Evolutionary conservation across 768 basidiomycete species (phyloP).

Genomic region (Suillus ampliporus): DNA sequence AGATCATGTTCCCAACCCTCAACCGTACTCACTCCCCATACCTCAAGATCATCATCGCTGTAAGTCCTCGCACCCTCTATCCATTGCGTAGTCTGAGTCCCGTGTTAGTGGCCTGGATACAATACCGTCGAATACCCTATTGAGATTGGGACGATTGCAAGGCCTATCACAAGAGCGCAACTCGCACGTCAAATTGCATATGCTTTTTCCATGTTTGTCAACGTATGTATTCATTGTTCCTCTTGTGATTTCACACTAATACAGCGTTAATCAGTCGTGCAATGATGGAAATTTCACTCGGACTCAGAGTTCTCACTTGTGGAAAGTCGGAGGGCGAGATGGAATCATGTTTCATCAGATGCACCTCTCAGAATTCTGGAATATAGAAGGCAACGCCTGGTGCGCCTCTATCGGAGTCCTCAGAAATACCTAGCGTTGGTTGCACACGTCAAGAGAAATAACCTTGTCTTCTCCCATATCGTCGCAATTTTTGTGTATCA

Average conservation of each 20-base stretch:
- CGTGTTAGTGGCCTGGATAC: conserved; percentile 20
- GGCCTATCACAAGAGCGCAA: conserved; percentile 7
- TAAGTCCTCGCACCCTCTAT: neutral
- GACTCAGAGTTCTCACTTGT: conserved; percentile 1
- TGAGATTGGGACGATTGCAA: neutral
- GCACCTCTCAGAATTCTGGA: conserved; percentile 17
- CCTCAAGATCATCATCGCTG: conserved; percentile 6
- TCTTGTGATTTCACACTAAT: neutral
- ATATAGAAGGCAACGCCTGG: conserved; percentile 13
- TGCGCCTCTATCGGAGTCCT: conserved; percentile 14
- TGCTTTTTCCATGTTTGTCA: conserved; percentile 14
- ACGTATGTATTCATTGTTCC: conserved; percentile 7
- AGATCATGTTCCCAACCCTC: conserved; percentile 10
- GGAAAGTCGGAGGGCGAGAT: conserved; percentile 13
- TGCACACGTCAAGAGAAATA: neutral
- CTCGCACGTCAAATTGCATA: conserved; percentile 15
- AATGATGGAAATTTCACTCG: neutral
- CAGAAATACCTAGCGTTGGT: neutral
- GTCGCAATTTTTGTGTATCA: neutral
- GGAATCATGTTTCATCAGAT: conserved; percentile 12
- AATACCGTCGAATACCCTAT: conserved; percentile 8
- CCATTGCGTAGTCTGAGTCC: neutral
- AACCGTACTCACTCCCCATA: neutral
- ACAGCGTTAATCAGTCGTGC: conserved; percentile 4
- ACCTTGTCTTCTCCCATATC: neutral